phyloP scores from a whole-genome alignment of 192 early-diverging fungal species.

The Umbelopsis ramanniana region DNA sequence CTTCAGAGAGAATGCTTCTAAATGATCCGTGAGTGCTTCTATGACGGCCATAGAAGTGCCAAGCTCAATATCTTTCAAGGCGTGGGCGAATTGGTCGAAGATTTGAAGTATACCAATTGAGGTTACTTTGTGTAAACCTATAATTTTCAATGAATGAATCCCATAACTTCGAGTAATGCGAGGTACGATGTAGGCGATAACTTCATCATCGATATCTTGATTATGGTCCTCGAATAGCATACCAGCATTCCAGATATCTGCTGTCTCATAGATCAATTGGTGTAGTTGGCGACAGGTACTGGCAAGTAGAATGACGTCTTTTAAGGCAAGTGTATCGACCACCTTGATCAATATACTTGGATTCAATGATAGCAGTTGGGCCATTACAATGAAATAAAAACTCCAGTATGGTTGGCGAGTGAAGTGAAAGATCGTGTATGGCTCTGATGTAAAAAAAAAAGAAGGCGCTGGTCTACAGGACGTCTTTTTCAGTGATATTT shows the following conservation, averaged over 20 bases:
- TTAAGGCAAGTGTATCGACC: background rate
- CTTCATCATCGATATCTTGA: conserved; percentile 10
- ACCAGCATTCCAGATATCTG: conserved; percentile 4
- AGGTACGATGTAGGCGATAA: background rate
- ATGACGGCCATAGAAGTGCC: background rate
- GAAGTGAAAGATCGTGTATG: too few relatives aligned
- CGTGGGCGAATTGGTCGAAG: conserved; percentile 16
- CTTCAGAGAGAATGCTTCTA: conserved; percentile 9
- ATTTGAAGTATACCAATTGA: conserved; percentile 1
- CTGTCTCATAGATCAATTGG: conserved; percentile 4
- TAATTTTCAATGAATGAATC: background rate
- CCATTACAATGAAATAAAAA: background rate
- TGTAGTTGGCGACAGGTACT: conserved; percentile 1
- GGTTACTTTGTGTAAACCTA: background rate
- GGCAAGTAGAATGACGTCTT: conserved; percentile 8
- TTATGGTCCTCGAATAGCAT: background rate
- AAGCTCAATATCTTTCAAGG: background rate
- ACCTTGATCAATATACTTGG: background rate
- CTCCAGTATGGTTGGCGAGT: background rate
- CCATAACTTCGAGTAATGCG: conserved; percentile 18
- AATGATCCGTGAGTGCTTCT: background rate
- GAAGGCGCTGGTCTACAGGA: background rate
- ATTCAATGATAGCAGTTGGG: background rate
- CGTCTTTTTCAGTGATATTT: background rate
- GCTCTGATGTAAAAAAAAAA: background rate